Base-by-base conservation (phyloP, 805 yeast genomes). In the Teunomyces atbi region DNA sequence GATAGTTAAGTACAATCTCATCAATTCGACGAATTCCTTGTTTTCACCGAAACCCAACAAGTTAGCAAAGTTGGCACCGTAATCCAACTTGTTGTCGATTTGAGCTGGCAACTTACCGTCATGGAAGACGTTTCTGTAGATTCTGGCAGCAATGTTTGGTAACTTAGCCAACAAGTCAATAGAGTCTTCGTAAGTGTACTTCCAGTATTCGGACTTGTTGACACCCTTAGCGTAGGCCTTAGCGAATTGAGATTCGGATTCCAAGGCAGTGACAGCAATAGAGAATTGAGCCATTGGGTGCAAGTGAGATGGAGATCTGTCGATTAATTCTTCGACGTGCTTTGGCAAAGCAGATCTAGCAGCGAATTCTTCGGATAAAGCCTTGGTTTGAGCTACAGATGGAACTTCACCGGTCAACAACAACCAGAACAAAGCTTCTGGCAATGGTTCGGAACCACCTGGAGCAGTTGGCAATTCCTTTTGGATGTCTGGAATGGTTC, bases 211-310 rank as follows among this genome's bases (percentile, higher is more conserved):
- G 38, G 74, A 60, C 71, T 86, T 86, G 59, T 81, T 73, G 47
- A 83, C 79, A 51, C 92, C 91, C 52, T 69, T 62, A 54, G 83
- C 86, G 67, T 86, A 86, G 36, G 86, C 86, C 66, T 74, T 74
- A 47, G 90, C 89, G 69, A 86, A 86, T 53, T 66, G 69, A 15
- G 90, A 84, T 55, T 83, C 85, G 49, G 83, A 76, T 69, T 84
- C 86, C 64, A 86, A 75, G 34, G 90, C 84, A 46, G 84, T 76
- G 41, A 86, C 80, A 27, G 88, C 91, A 60, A 86, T 84, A 41
- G 89, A 78, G 58, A 86, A 74, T 65, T 86, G 94, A 26, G 92
- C 84, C 94, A 86, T 86, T 61, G 94, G 94, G 66, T 86, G 94
- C 63, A 86, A 73, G 55, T 80, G 75, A 34, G 77, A 62, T 45